A percentile compares a stretch with the other conserved stretches of the same genome.
Conservation (phyloP, 371 early-diverging fungal species). For the Rhizopus sp. region DNA sequence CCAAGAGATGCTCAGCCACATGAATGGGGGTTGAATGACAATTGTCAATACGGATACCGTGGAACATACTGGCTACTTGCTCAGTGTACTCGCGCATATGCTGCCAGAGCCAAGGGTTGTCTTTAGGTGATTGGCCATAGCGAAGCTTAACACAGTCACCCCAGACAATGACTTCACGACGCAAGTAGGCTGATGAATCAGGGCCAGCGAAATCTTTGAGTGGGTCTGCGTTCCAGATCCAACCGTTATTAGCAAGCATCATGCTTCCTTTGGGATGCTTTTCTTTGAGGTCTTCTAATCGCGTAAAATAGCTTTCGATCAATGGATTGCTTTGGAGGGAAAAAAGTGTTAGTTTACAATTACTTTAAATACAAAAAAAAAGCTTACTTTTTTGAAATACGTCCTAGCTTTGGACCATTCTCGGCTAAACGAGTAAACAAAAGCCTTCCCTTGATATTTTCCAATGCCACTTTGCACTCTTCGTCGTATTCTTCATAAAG, state of each 20-base stretch:
- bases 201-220: slow-evolving; percentile 91
- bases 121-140: slow-evolving; percentile 82
- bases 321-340: slow-evolving; percentile 84
- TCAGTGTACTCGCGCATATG: slow-evolving; percentile 90
- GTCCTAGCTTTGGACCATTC: slow-evolving; percentile 62
- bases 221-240: slow-evolving; percentile 98
- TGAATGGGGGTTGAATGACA: slow-evolving; percentile 97
- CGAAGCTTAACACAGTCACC: slow-evolving; percentile 98
- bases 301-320: slow-evolving; percentile 92
- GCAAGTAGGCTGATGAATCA: slow-evolving; percentile 83
- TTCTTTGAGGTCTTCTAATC: slow-evolving; percentile 49
- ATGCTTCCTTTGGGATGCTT: slow-evolving; percentile 60
- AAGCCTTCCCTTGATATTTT: slow-evolving; percentile 78
- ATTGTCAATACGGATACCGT: slow-evolving; percentile 97
- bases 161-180: slow-evolving; percentile 96
- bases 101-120: slow-evolving; percentile 95
- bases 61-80: slow-evolving; percentile 85
- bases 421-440: slow-evolving; percentile 83
- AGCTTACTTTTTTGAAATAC: slow-evolving; percentile 52
- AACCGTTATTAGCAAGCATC: slow-evolving; percentile 93
- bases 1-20: slow-evolving; percentile 90
- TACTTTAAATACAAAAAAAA: too few species aligned
- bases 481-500: slow-evolving; percentile 84
- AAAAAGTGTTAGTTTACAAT: too few species aligned
- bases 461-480: slow-evolving; percentile 70